Evolutionary conservation across 331 rosid species (phyloP).

Genomic region (Arachis monticola): DNA sequence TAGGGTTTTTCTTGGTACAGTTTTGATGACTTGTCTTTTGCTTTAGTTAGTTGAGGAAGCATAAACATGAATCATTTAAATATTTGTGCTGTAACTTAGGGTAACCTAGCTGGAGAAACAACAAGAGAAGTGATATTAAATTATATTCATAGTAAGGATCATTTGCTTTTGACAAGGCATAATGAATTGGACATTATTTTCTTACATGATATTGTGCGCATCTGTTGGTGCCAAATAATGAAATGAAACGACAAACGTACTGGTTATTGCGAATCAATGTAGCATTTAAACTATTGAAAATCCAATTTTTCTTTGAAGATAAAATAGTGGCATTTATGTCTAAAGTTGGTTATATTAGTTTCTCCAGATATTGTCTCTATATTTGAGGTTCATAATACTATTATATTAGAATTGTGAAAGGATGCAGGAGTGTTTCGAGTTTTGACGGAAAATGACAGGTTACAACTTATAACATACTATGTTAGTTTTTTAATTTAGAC

Average conservation of each 20-base stretch:
- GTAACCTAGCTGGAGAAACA: background rate
- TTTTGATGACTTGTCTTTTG: slow-evolving; percentile 24
- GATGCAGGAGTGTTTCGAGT: background rate
- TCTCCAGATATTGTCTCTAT: background rate
- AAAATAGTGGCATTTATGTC: slow-evolving; percentile 12
- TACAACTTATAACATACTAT: background rate
- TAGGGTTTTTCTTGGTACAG: slow-evolving; percentile 16
- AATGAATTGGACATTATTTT: slow-evolving; percentile 21
- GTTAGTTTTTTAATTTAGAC: background rate
- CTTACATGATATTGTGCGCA: slow-evolving; percentile 28
- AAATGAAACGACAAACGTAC: background rate
- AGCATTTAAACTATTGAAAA: slow-evolving; percentile 19
- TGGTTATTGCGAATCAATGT: background rate
- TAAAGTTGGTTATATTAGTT: slow-evolving; percentile 25
- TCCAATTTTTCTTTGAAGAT: slow-evolving; percentile 17
- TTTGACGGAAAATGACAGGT: slow-evolving; percentile 5
- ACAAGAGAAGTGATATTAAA: slow-evolving; percentile 10
- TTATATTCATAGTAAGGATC: slow-evolving; percentile 9
- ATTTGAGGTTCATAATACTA: background rate
- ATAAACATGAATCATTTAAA: slow-evolving; percentile 20
- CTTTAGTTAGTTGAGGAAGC: background rate
- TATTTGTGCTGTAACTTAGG: slow-evolving; percentile 14
- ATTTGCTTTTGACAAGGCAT: slow-evolving; percentile 14
- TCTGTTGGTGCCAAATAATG: slow-evolving; percentile 30
- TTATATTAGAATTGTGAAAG: background rate